Conservation (phyloP, 768 basidiomycete genomes). For the Boletus fagicola region DNA sequence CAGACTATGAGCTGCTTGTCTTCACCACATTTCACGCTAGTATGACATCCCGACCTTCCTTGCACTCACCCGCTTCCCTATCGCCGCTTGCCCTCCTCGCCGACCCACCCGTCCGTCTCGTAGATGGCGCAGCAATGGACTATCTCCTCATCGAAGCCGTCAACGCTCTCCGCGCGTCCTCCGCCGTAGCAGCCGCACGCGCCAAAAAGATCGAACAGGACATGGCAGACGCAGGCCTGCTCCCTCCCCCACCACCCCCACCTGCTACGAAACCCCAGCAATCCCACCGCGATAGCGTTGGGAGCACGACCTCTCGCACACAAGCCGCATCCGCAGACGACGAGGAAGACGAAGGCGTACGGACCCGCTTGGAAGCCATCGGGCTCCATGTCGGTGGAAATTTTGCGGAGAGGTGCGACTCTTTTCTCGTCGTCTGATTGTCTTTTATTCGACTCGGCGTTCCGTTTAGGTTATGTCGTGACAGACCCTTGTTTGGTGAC, state of each 20-base stretch:
- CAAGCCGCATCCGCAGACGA: slow-evolving; percentile 32
- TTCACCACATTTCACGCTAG: neutral
- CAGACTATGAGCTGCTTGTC: too few relatives aligned
- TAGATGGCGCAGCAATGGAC: slow-evolving; percentile 73
- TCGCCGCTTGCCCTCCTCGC: slow-evolving; percentile 49
- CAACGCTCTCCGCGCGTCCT: slow-evolving; percentile 68
- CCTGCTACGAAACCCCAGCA: slow-evolving; percentile 37
- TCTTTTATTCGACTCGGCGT: neutral
- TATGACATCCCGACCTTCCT: slow-evolving; percentile 10
- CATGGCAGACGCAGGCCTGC: slow-evolving; percentile 75
- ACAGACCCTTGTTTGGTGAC: slow-evolving; percentile 72
- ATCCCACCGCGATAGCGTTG: slow-evolving; percentile 35
- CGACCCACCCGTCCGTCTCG: slow-evolving; percentile 58
- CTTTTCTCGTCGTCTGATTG: neutral
- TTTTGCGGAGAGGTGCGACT: slow-evolving; percentile 71
- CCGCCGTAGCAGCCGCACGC: slow-evolving; percentile 67
- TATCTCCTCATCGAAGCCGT: slow-evolving; percentile 86
- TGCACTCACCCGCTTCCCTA: slow-evolving; percentile 27
- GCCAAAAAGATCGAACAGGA: slow-evolving; percentile 70
- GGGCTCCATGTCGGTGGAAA: slow-evolving; percentile 86
- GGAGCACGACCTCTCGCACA: slow-evolving; percentile 26
- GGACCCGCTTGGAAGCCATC: slow-evolving; percentile 72
- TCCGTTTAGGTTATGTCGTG: slow-evolving; percentile 63
- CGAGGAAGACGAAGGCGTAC: slow-evolving; percentile 73
- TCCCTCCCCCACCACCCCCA: slow-evolving; percentile 50